A percentile compares a stretch with the other conserved stretches of the same genome.
Conservation (phyloP, 2,329 filamentous ascomycete genomes). For the Ophiostoma himal-ulmi region DNA sequence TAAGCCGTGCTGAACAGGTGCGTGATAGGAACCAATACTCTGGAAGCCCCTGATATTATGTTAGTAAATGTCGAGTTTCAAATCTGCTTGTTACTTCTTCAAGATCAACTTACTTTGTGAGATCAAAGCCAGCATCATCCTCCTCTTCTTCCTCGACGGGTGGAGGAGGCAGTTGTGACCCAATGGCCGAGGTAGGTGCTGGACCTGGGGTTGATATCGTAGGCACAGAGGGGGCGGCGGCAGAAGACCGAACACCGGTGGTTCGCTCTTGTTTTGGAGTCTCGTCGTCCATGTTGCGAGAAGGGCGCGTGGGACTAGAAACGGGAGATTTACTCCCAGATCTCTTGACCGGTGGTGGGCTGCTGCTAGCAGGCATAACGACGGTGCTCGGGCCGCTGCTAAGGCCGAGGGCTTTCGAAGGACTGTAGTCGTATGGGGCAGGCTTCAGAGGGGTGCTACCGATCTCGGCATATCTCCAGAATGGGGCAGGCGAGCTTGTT, state of each 20-base stretch:
- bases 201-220: background rate
- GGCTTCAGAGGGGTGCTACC: constrained; percentile 63
- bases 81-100: background rate
- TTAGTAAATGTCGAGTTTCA: background rate
- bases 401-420: constrained; percentile 41
- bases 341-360: constrained; percentile 43
- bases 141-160: constrained; percentile 31
- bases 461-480: constrained; percentile 81
- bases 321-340: constrained; percentile 44
- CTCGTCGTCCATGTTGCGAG: constrained; percentile 9
- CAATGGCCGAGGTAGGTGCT: background rate
- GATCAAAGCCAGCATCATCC: constrained; percentile 52
- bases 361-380: constrained; percentile 50
- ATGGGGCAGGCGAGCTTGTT: constrained; percentile 76
- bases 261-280: background rate
- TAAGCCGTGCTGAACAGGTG: constrained; percentile 45
- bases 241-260: background rate
- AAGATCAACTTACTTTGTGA: constrained; percentile 47
- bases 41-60: constrained; percentile 50
- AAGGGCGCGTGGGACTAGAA: constrained; percentile 42
- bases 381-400: constrained; percentile 25
- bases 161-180: background rate
- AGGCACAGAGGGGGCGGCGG: background rate
- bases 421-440: constrained; percentile 51
- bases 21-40: constrained; percentile 59